phyloP scores from a whole-genome alignment of 73 alveolate genomes.

The Effrenium voratum region DNA sequence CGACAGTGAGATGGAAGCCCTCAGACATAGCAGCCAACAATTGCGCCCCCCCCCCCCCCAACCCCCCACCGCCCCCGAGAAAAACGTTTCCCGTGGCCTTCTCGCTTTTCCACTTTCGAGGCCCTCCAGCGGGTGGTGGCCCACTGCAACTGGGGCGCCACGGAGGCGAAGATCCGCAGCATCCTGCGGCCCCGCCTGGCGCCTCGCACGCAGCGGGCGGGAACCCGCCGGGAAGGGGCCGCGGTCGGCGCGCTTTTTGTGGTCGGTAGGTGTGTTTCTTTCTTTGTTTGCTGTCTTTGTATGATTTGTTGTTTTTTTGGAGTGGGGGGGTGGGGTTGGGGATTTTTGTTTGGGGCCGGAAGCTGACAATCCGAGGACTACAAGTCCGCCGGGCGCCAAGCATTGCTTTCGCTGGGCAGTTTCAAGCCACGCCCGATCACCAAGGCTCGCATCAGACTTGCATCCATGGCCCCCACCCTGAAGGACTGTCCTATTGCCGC shows the following conservation, averaged over 20 bases:
- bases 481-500: neutral
- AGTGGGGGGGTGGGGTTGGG: neutral
- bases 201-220: neutral
- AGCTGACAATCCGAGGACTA: constrained; percentile 11
- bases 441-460: constrained; percentile 55
- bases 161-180: constrained; percentile 39
- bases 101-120: neutral
- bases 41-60: too few relatives aligned
- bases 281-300: too few relatives aligned
- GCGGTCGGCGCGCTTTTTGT: neutral
- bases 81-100: too few relatives aligned
- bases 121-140: constrained; percentile 92
- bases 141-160: constrained; percentile 93
- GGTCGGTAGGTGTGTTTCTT: neutral
- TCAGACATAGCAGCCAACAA: too few relatives aligned
- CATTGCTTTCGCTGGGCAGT: too few relatives aligned
- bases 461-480: constrained; percentile 71
- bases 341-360: neutral
- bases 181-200: neutral
- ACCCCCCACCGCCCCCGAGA: too few relatives aligned
- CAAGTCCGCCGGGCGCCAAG: constrained; percentile 1
- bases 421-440: too few relatives aligned
- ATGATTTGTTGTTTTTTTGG: neutral
- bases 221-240: neutral
- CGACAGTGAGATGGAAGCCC: too few relatives aligned